These are phyloP conservation scores for Pichia sp. DNA, from an alignment of 1,139 yeast genomes.

Conservation along the genomic window DNA sequence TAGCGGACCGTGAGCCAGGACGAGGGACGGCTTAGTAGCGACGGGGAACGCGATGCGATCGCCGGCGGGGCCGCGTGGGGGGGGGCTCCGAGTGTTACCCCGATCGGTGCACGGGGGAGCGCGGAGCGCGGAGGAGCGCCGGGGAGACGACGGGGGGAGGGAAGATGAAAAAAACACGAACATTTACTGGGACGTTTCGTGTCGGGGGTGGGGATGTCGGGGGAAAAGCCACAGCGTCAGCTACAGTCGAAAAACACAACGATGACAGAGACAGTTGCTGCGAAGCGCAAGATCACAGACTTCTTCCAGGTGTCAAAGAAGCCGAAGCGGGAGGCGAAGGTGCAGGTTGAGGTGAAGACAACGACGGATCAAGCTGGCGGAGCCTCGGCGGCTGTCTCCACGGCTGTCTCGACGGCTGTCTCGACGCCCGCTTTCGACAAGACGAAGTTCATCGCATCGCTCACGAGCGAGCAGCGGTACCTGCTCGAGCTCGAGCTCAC, in stretches of 20 bases:
- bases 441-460: constrained; percentile 46
- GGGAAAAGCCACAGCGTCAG: background rate
- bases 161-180: background rate
- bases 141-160: background rate
- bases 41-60: too few species aligned
- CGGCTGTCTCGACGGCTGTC: too few species aligned
- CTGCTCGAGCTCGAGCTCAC: constrained; percentile 65
- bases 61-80: too few species aligned
- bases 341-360: background rate
- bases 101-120: too few species aligned
- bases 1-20: too few species aligned
- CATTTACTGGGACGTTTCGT: background rate
- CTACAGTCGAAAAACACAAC: background rate
- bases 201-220: background rate
- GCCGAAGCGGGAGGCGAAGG: background rate
- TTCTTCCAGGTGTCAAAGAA: background rate
- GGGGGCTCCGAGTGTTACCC: too few species aligned
- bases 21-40: too few species aligned
- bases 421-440: constrained; percentile 1
- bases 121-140: too few species aligned
- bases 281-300: background rate
- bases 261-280: constrained; percentile 1
- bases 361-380: background rate
- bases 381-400: background rate
- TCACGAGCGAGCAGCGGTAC: constrained; percentile 49